Conservation (phyloP, 192 early-diverging fungal species). For the Martensiomyces pterosporus region DNA sequence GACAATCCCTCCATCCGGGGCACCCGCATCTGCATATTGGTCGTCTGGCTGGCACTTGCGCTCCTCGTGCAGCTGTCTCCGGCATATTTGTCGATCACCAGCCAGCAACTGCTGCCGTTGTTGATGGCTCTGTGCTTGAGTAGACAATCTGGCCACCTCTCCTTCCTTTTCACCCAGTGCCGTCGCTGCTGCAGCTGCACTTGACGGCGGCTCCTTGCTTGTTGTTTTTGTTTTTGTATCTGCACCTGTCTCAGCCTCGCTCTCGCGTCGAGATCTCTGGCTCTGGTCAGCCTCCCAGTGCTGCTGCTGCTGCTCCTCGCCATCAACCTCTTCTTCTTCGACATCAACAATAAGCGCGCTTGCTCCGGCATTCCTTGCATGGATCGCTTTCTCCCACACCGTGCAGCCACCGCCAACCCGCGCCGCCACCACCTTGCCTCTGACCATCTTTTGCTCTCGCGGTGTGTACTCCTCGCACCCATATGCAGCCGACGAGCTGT, state of each 20-base stretch:
- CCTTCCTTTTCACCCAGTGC: too few species aligned
- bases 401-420: slow-evolving; percentile 33
- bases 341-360: slow-evolving; percentile 30
- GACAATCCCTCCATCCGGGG: too few species aligned
- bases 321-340: slow-evolving; percentile 1
- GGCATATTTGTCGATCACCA: too few species aligned
- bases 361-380: slow-evolving; percentile 39
- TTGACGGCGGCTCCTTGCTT: too few species aligned
- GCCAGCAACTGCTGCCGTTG: too few species aligned
- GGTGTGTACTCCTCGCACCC: slow-evolving; percentile 42
- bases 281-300: neutral
- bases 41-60: slow-evolving; percentile 18
- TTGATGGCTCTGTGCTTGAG: too few species aligned
- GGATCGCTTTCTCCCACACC: slow-evolving; percentile 32
- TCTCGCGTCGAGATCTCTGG: too few species aligned
- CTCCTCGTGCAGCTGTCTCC: too few species aligned
- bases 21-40: neutral
- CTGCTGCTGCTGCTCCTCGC: slow-evolving; percentile 1
- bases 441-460: slow-evolving; percentile 20
- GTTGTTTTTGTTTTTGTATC: too few species aligned
- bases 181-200: too few species aligned
- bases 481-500: slow-evolving; percentile 25
- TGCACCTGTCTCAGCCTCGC: too few species aligned
- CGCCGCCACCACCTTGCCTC: slow-evolving; percentile 30
- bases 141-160: too few species aligned